Evolutionary conservation across 441 rosid species (phyloP), one percentile per base, ranked within the genome.

Genomic region (Sinapis alba): DNA sequence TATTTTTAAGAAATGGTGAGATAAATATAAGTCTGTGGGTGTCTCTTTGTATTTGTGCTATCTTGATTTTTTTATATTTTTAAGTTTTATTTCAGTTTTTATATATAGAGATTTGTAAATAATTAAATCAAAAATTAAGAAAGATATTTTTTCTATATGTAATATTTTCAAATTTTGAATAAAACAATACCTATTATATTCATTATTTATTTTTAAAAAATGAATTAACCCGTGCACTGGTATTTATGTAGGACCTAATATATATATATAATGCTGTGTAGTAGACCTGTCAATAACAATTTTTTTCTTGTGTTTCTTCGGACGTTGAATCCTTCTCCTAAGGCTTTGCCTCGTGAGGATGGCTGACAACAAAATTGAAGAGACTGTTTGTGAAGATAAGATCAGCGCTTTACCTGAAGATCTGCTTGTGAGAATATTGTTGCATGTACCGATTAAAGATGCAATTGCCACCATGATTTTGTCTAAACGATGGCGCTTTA

Each of bases 401-500:
- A 45, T 45, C 51, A 45, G 51, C 9, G 51, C 51, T 45, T 45
- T 45, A 45, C 51, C 51, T 0, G 51, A 59, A 4, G 41, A 59
- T n/a, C 32, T 59, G 41, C 38, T 59, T 24, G 15, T 27, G 19
- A 11, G 0, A 19, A 59, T 59, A 6, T 8, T 27, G 2, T 10
- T 28, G 21, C 11, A n/a, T 59, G 34, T 59, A 4, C 11, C 63
- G 9, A 27, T 9, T 1, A 28, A 59, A 59, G 41, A 59, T 24
- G 64, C 41, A n/a, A 10, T 28, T 4, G 21, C 21, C 38, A 59
- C 63, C 21, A 59, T 59, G 63, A 1, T 59, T 7, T 28, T 59
- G 15, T 59, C 63, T 6, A 59, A 59, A 59, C 21, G 38, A n/a
- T 59, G 38, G 41, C 41, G 63, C 32, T 59, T 28, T 59, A 27